Evolutionary conservation across 305 asterid species (phyloP).

Genomic region (Fraxinus nigra): DNA sequence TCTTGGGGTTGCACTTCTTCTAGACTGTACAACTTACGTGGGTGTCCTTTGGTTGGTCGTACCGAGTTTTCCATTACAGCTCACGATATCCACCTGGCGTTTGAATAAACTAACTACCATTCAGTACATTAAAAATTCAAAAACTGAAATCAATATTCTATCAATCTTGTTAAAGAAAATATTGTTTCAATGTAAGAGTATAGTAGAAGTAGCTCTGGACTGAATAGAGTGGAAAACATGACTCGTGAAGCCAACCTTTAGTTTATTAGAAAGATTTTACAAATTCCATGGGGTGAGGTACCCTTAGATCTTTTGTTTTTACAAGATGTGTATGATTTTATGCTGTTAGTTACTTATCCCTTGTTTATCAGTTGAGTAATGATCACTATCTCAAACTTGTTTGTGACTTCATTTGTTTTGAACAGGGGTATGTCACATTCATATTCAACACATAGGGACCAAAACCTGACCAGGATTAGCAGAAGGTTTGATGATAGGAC

Average conservation of each 20-base stretch:
- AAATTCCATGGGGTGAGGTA: not conserved
- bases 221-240: not conserved
- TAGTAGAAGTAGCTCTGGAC: constrained; percentile 1
- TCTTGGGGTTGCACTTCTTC: not conserved
- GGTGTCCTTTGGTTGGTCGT: not conserved
- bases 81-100: not conserved
- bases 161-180: not conserved
- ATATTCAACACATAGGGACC: constrained; percentile 69
- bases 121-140: not conserved
- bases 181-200: not conserved
- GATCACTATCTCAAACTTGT: constrained; percentile 10
- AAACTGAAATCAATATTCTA: not conserved
- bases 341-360: constrained; percentile 11
- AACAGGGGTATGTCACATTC: constrained; percentile 89
- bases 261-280: not conserved
- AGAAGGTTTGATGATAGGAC: constrained; percentile 55
- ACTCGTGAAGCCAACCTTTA: not conserved
- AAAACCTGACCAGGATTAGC: constrained; percentile 45
- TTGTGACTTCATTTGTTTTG: constrained; percentile 16
- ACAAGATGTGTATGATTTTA: not conserved
- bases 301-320: not conserved
- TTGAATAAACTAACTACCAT: not conserved
- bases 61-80: not conserved
- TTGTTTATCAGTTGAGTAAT: not conserved
- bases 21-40: not conserved